A percentile compares a stretch with the other conserved stretches of the same genome.
Conservation (phyloP, 2,329 filamentous ascomycete genomes). For the Aureobasidium sp. region DNA sequence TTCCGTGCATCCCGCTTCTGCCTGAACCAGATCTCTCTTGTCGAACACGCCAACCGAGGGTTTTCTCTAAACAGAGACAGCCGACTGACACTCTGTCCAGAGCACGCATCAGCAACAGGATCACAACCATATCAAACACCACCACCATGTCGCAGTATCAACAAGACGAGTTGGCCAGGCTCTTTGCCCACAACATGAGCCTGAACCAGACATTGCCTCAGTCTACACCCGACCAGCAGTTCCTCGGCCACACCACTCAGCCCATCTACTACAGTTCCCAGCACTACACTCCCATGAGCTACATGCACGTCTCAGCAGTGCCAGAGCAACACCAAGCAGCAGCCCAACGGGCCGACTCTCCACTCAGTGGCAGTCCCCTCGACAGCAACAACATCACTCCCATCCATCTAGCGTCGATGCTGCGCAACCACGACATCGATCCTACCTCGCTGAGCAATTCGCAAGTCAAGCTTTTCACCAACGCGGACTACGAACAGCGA, state of each 20-base stretch:
- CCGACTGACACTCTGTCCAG: conserved; percentile 21
- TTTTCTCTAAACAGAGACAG: conserved; percentile 8
- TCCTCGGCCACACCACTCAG: conserved; percentile 31
- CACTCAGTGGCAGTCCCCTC: conserved; percentile 17
- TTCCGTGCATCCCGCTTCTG: conserved; percentile 20
- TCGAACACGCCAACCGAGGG: conserved; percentile 39
- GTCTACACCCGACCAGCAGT: conserved; percentile 30
- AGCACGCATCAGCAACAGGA: conserved; percentile 36
- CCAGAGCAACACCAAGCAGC: conserved; percentile 27
- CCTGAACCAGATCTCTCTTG: conserved; percentile 28
- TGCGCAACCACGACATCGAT: conserved; percentile 63
- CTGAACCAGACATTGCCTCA: conserved; percentile 36
- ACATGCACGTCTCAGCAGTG: conserved; percentile 43
- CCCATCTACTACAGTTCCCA: conserved; percentile 57
- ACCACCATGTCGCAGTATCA: conserved; percentile 46
- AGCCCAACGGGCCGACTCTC: conserved; percentile 14
- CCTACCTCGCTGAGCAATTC: conserved; percentile 61
- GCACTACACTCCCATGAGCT: conserved; percentile 73
- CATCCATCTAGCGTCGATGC: conserved; percentile 43
- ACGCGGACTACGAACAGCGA: conserved; percentile 65
- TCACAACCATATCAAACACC: conserved; percentile 29
- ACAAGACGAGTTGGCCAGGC: conserved; percentile 73
- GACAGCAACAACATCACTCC: conserved; percentile 38
- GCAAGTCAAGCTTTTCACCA: conserved; percentile 72
- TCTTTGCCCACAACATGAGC: conserved; percentile 71